phyloP scores from a whole-genome alignment of 23 red algal species.

The Chondrus crispus region DNA sequence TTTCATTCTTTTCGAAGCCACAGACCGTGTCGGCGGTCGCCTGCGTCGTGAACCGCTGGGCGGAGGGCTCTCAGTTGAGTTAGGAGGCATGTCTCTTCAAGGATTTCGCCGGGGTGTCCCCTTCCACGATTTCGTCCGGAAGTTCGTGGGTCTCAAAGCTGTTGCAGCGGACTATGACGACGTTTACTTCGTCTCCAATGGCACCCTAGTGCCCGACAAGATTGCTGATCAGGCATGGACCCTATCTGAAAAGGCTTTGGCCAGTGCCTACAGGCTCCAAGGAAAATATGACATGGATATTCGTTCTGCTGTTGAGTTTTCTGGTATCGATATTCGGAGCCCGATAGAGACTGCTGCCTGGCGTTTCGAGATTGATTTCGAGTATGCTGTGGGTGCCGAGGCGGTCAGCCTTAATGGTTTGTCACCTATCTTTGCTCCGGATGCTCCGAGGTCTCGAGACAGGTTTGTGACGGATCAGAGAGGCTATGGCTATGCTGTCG shows the following conservation, averaged over 20 bases:
- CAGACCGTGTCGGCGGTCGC: slow-evolving; percentile 26
- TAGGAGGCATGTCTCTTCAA: slow-evolving; percentile 28
- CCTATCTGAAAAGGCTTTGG: background rate
- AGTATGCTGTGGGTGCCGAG: slow-evolving; percentile 28
- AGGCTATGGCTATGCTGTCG: slow-evolving; percentile 13
- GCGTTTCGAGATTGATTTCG: slow-evolving; percentile 35
- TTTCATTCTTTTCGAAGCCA: slow-evolving; percentile 31
- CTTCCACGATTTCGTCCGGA: slow-evolving; percentile 25
- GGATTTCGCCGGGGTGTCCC: slow-evolving; percentile 22
- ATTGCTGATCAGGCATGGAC: slow-evolving; percentile 29
- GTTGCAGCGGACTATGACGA: slow-evolving; percentile 19
- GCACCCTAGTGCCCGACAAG: background rate
- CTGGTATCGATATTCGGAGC: background rate
- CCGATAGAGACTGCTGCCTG: background rate
- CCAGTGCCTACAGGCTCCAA: background rate
- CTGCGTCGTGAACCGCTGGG: background rate
- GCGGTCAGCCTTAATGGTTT: background rate
- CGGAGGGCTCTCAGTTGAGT: background rate
- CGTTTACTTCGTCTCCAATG: slow-evolving; percentile 6
- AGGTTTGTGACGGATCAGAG: slow-evolving; percentile 19
- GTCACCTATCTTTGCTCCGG: slow-evolving; percentile 31
- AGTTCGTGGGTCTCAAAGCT: slow-evolving; percentile 3
- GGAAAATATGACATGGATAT: background rate
- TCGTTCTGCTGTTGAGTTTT: background rate
- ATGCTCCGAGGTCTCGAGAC: background rate